Conservation (phyloP, 768 basidiomycete genomes). For the Naganishia friedmannii region DNA sequence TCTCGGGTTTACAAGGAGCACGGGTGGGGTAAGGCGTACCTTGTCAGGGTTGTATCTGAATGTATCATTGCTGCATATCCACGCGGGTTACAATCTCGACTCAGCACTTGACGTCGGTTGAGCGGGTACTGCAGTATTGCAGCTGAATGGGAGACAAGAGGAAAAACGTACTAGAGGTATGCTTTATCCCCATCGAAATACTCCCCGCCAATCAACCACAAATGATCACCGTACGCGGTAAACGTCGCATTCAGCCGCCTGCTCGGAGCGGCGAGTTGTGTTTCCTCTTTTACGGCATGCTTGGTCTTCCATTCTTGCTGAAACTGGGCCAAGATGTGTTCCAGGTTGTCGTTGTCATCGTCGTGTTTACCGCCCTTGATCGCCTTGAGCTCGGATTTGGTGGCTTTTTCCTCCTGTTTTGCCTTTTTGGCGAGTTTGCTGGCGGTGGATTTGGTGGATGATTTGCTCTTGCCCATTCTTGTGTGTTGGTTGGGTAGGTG, state of each 20-base stretch:
- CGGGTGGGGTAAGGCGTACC: conserved; percentile 49
- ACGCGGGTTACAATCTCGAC: neutral
- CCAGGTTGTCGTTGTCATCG: conserved; percentile 63
- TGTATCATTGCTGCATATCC: conserved; percentile 71
- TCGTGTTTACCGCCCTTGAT: conserved; percentile 51
- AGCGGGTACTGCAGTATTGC: too few species aligned
- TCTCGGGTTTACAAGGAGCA: neutral
- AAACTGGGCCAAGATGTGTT: conserved; percentile 72
- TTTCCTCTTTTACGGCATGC: conserved; percentile 79
- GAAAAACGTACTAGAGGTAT: conserved; percentile 52
- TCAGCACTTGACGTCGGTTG: neutral
- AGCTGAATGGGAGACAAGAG: too few species aligned
- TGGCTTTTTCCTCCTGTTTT: conserved; percentile 32
- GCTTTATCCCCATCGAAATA: conserved; percentile 84
- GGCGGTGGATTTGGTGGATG: conserved; percentile 15
- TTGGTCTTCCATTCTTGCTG: conserved; percentile 70
- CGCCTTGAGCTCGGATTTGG: conserved; percentile 50
- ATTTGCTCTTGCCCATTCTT: conserved; percentile 11
- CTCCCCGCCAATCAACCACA: conserved; percentile 63
- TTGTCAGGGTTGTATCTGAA: conserved; percentile 83
- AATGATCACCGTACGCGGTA: conserved; percentile 72
- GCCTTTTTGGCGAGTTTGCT: conserved; percentile 20
- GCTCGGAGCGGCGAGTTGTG: conserved; percentile 76
- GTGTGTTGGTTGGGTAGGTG: neutral
- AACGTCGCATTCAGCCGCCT: conserved; percentile 79